Conservation (phyloP, 345 rosid genomes). For the Salix suchowensis region DNA sequence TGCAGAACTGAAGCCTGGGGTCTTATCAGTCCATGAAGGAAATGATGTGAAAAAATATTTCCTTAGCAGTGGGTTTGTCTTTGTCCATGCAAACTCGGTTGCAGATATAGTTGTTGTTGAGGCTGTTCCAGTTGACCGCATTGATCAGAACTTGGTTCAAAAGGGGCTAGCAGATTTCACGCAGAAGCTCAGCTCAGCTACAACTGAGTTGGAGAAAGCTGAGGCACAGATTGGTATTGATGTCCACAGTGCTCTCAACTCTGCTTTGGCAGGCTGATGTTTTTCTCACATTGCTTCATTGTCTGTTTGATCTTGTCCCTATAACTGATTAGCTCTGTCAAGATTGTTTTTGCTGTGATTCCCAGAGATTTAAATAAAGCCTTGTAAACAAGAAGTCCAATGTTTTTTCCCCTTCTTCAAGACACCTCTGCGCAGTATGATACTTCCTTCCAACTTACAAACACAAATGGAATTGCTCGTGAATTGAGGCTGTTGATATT, state of each 20-base stretch:
- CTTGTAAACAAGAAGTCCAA: background rate
- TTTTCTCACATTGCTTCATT: background rate
- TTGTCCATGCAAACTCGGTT: constrained; percentile 71
- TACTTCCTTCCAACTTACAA: background rate
- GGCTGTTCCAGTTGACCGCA: constrained; percentile 67
- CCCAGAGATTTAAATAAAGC: constrained; percentile 16
- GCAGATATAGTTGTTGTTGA: constrained; percentile 72
- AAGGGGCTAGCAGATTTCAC: constrained; percentile 79
- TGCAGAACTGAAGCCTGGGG: constrained; percentile 84
- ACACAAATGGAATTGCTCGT: background rate
- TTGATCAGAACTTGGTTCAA: constrained; percentile 70
- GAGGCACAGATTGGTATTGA: constrained; percentile 87
- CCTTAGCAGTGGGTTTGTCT: constrained; percentile 83
- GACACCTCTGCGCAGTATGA: background rate
- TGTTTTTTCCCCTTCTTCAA: background rate
- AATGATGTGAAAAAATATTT: constrained; percentile 67
- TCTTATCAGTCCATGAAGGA: constrained; percentile 84
- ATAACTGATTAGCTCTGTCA: constrained; percentile 12
- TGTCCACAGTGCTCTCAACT: constrained; percentile 69
- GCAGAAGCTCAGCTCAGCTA: constrained; percentile 66
- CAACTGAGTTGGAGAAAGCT: constrained; percentile 74
- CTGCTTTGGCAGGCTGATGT: constrained; percentile 42
- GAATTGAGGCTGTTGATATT: background rate
- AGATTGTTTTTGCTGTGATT: constrained; percentile 11
- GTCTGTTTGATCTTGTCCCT: constrained; percentile 15